A percentile compares a stretch with the other conserved stretches of the same genome.
Conservation (phyloP, 2,329 filamentous ascomycete genomes). For the Alternaria arbusti region DNA sequence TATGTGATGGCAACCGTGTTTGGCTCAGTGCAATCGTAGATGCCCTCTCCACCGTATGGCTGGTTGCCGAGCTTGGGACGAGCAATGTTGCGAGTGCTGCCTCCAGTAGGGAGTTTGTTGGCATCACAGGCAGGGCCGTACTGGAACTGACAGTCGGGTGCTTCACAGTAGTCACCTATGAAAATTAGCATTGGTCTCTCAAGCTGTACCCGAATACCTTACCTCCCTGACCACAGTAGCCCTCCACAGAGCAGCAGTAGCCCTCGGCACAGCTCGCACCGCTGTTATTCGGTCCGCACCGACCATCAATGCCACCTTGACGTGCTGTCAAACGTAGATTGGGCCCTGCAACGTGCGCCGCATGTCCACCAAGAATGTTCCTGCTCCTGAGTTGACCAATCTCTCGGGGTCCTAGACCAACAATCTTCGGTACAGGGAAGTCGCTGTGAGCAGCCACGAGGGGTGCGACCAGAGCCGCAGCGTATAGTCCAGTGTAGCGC, state of each 20-base stretch:
- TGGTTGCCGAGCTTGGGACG: conserved; percentile 62
- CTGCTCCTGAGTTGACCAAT: conserved; percentile 30
- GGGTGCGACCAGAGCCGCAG: conserved; percentile 35
- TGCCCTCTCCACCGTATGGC: conserved; percentile 63
- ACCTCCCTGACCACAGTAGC: conserved; percentile 39
- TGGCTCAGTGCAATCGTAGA: conserved; percentile 59
- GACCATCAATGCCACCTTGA: conserved; percentile 41
- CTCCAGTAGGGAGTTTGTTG: conserved; percentile 60
- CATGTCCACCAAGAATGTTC: conserved; percentile 28
- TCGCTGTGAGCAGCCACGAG: conserved; percentile 41
- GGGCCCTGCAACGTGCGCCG: conserved; percentile 20
- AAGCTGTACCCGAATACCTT: neutral
- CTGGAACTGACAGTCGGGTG: conserved; percentile 66
- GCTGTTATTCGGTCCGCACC: conserved; percentile 36
- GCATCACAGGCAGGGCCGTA: conserved; percentile 67
- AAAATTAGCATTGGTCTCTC: neutral
- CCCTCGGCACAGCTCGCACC: conserved; percentile 40
- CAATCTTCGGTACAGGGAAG: conserved; percentile 40
- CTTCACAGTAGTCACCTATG: conserved; percentile 59
- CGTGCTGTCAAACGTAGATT: conserved; percentile 30
- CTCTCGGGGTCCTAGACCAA: conserved; percentile 35
- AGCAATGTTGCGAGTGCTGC: conserved; percentile 59
- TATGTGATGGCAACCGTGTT: conserved; percentile 71
- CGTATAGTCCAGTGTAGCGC: conserved; percentile 40
- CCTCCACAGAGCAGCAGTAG: conserved; percentile 42